phyloP scores from a whole-genome alignment of 176 grass and related monocot genomes.

The Chrysopogon serrulatus region DNA sequence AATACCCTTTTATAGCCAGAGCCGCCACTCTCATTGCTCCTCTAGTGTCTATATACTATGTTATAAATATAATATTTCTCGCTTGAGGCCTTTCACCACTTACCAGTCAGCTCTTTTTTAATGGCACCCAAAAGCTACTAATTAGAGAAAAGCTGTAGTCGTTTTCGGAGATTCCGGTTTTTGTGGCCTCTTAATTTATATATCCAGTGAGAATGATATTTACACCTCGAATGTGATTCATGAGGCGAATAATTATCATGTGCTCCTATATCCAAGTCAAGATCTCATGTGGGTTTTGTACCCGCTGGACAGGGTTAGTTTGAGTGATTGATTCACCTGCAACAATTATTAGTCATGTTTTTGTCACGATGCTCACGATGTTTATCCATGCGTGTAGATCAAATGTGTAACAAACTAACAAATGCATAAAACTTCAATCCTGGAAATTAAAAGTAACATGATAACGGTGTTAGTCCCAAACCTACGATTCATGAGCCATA shows the following conservation, averaged over 20 bases:
- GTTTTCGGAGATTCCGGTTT: neutral
- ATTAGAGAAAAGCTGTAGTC: neutral
- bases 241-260: neutral
- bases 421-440: too few species aligned
- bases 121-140: neutral
- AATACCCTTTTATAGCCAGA: neutral
- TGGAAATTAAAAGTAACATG: too few species aligned
- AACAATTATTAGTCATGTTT: too few species aligned
- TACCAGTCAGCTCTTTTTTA: neutral
- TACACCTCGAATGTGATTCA: neutral
- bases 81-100: neutral
- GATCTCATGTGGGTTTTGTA: neutral
- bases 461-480: too few species aligned
- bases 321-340: neutral
- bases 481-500: too few species aligned
- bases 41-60: neutral
- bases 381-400: too few species aligned
- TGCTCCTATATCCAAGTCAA: neutral
- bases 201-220: constrained; percentile 20
- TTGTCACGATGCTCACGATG: too few species aligned
- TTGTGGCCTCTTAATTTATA: neutral
- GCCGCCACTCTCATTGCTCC: neutral
- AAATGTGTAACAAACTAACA: too few species aligned
- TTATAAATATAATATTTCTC: neutral
- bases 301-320: neutral